A percentile compares a stretch with the other conserved stretches of the same genome.
phyloP scores from a whole-genome alignment of 1,284 basidiomycete genomes.

The Ustilago cynodontis region DNA sequence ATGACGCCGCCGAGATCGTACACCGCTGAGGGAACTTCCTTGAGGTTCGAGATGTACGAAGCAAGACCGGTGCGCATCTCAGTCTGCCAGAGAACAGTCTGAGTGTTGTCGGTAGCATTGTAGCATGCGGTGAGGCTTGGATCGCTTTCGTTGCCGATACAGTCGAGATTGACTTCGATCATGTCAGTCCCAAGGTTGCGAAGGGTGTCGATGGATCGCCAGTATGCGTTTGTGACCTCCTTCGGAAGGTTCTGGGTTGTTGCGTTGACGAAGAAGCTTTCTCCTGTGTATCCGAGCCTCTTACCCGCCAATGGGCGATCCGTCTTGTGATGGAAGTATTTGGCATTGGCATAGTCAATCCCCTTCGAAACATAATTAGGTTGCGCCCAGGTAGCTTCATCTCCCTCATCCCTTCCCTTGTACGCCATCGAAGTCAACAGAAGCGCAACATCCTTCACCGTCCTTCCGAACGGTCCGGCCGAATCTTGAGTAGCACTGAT shows the following conservation, averaged over 20 bases:
- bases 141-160: slow-evolving; percentile 26
- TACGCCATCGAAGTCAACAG: slow-evolving; percentile 47
- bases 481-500: slow-evolving; percentile 46
- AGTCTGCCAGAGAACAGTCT: slow-evolving; percentile 32
- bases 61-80: slow-evolving; percentile 37
- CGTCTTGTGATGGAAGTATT: slow-evolving; percentile 12
- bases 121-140: slow-evolving; percentile 22
- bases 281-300: slow-evolving; percentile 26
- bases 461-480: slow-evolving; percentile 38
- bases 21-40: slow-evolving; percentile 30
- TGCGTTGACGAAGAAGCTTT: slow-evolving; percentile 34
- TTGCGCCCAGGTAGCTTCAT: slow-evolving; percentile 39
- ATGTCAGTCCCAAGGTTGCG: slow-evolving; percentile 29
- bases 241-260: slow-evolving; percentile 29
- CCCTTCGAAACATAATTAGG: slow-evolving; percentile 22
- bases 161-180: slow-evolving; percentile 38
- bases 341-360: slow-evolving; percentile 27
- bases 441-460: slow-evolving; percentile 47
- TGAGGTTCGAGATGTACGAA: slow-evolving; percentile 27
- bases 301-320: slow-evolving; percentile 16
- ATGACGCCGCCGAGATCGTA: slow-evolving; percentile 40
- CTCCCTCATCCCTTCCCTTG: slow-evolving; percentile 31
- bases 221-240: slow-evolving; percentile 21
- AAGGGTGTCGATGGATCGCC: slow-evolving; percentile 17
- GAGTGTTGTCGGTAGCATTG: slow-evolving; percentile 27